Evolutionary conservation across 2,329 filamentous ascomycete species (phyloP), one percentile per base, ranked within the genome.

Genomic region (Colletotrichum sp.): DNA sequence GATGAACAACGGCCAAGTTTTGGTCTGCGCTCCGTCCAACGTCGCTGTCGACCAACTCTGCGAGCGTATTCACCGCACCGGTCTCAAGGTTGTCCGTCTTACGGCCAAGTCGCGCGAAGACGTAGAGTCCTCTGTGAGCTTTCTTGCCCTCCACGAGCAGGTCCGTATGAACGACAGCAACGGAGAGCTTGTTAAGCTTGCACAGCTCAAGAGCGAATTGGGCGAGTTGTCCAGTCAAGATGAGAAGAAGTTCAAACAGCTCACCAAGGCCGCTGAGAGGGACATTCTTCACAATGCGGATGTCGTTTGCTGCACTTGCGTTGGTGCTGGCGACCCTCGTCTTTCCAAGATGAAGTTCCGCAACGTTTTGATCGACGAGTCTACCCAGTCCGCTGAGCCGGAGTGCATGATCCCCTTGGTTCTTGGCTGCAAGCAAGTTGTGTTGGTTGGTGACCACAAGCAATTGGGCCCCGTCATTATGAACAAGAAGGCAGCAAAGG

Each of bases 401-500:
- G 97, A 99, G 84, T 99, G 97, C 84, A 98, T 99, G 95, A 99
- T 99, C 80, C 97, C 97, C 21, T 89, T 99, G 55, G 96, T 99
- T 36, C 90, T 99, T 26, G 97, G 97, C 66, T 99, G 97, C 89
- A 99, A 99, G 87, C 97, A 99, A 84, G 96, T 98, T 66, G 97
- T 99, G n/a, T 91, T 99, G 43, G 97, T 99, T 56, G 97, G 97
- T 82, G 97, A 99, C 82, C 97, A 99, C 85, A 97, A 98, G 85
- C 97, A 99, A 84, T 92, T 99, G 78, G 97, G 97, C 1, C 97
- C 97, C 2, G 97, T 99, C 80, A 98, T 99, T 83, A 99, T 99
- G 96, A 99, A 99, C 90, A 99, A 99, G 90, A 98, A 98, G 86
- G 97, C 97, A 16, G 97, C 97, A 77, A 98, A 98, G 86, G 97